These are phyloP conservation scores for Lachnellula cervina DNA, from an alignment of 2,329 filamentous ascomycete species.

Conservation along the genomic window DNA sequence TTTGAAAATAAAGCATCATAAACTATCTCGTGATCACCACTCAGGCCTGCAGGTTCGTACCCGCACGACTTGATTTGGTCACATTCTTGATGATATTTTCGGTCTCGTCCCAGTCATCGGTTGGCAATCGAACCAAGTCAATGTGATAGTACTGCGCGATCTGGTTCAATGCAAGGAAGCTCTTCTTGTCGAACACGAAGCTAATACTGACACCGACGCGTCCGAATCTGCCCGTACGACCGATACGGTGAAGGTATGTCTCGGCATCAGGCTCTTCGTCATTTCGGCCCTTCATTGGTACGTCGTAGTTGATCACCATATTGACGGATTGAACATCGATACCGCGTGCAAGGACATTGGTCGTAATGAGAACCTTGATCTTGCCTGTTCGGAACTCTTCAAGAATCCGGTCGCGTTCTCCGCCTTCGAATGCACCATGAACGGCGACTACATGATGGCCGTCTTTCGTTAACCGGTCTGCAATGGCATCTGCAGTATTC, in stretches of 20 bases:
- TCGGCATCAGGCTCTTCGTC: conserved; percentile 85
- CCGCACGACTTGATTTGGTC: conserved; percentile 65
- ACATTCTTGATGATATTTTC: conserved; percentile 77
- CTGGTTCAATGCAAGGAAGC: conserved; percentile 71
- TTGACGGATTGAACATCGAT: conserved; percentile 93
- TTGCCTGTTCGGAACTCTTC: conserved; percentile 80
- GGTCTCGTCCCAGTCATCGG: conserved; percentile 85
- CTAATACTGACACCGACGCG: conserved; percentile 94
- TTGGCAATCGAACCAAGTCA: conserved; percentile 74
- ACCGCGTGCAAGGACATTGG: conserved; percentile 91
- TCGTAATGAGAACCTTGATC: conserved; percentile 95
- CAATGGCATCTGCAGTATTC: conserved; percentile 78
- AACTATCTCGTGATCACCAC: neutral
- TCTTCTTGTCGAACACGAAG: conserved; percentile 82
- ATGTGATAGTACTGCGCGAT: conserved; percentile 80
- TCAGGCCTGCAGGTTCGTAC: conserved; percentile 40
- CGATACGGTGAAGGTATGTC: conserved; percentile 97
- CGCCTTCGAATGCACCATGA: conserved; percentile 81
- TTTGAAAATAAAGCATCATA: neutral
- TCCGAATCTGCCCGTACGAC: conserved; percentile 92
- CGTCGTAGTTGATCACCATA: conserved; percentile 97
- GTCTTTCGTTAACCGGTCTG: conserved; percentile 78
- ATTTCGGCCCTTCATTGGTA: conserved; percentile 68
- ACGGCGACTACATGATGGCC: conserved; percentile 89
- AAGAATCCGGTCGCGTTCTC: conserved; percentile 76